Base-by-base conservation (phyloP, 2,329 filamentous ascomycete species). In the Aspergillus ochraceoroseus region DNA sequence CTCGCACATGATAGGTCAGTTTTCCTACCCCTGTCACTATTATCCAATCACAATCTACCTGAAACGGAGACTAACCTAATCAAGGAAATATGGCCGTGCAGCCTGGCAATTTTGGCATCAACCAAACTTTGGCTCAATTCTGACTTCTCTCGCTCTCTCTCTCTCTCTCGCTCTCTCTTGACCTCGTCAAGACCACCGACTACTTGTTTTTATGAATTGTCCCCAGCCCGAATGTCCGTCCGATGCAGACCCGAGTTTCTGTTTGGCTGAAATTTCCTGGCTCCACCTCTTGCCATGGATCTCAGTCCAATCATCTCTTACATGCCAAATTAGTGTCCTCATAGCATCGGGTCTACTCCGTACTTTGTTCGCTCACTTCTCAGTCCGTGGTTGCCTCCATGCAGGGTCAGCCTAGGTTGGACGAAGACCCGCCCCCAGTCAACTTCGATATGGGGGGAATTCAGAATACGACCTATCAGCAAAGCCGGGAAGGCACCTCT, bases 181-280 rank as follows among this genome's bases (percentile, higher is more conserved):
- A 22, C 9, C 20, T 22, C 20, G 5, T 22, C 20, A 22, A 5
- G 5, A 5, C 20, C 20, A n/a, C 9, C 20, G 9, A 22, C 9
- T 9, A 5, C 20, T 5, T 22, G 9, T 5, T 22, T 22, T 9
- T 9, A 22, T 22, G 5, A 22, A 5, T 22, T 14, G 26, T n/a
- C 13, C 8, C 27, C 39, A 18, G 14, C 26, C 47, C 41, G 41
- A 39, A 14, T 38, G 29, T 30, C 29, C 31, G 34, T 30, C 39
- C 49, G 51, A 49, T 20, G 22, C 25, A 27, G 47, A 54, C 26
- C 55, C 56, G 56, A 57, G 48, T 27, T 9, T 53, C 44, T 57
- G 47, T 50, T 43, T 58, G 56, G 56, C 37, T 31, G 34, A 39
- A 37, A 20, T 33, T 19, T 22, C 23, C 23, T 32, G 32, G 11